Percentiles rank a stretch among this genome's conserved stretches.
Conservation (phyloP, 1,284 basidiomycete genomes). For the Marasmius oreades region DNA sequence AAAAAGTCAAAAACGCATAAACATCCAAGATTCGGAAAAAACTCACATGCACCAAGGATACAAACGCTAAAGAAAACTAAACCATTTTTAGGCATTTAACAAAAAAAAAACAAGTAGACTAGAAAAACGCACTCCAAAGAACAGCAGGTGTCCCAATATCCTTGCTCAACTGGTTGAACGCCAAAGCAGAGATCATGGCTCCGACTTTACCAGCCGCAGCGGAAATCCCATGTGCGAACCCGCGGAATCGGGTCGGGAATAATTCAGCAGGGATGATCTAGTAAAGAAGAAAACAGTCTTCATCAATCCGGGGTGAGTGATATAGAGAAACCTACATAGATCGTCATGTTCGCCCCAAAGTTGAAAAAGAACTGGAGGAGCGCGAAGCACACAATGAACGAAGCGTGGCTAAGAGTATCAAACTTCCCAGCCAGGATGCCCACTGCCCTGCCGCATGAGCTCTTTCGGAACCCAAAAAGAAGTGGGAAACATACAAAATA, state of each 20-base stretch:
- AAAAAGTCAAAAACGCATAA: too few relatives aligned
- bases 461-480: neutral
- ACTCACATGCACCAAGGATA: too few relatives aligned
- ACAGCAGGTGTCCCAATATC: slow-evolving; percentile 35
- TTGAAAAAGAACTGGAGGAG: slow-evolving; percentile 69
- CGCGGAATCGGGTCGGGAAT: slow-evolving; percentile 85
- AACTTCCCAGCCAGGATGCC: slow-evolving; percentile 69
- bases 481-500: slow-evolving; percentile 56
- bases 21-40: too few relatives aligned
- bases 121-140: too few relatives aligned
- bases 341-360: slow-evolving; percentile 85
- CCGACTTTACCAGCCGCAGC: slow-evolving; percentile 67
- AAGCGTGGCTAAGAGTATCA: slow-evolving; percentile 51
- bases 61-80: too few relatives aligned
- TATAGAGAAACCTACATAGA: slow-evolving; percentile 39
- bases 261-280: slow-evolving; percentile 76
- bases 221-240: slow-evolving; percentile 77
- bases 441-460: slow-evolving; percentile 32
- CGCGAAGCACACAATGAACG: slow-evolving; percentile 72
- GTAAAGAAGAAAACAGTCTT: slow-evolving; percentile 23
- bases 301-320: neutral
- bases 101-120: neutral
- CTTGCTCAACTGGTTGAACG: slow-evolving; percentile 6
- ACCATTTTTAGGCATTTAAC: too few relatives aligned
- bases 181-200: too few relatives aligned